Base-by-base conservation (phyloP, 768 basidiomycete genomes). In the Mycena filopes region DNA sequence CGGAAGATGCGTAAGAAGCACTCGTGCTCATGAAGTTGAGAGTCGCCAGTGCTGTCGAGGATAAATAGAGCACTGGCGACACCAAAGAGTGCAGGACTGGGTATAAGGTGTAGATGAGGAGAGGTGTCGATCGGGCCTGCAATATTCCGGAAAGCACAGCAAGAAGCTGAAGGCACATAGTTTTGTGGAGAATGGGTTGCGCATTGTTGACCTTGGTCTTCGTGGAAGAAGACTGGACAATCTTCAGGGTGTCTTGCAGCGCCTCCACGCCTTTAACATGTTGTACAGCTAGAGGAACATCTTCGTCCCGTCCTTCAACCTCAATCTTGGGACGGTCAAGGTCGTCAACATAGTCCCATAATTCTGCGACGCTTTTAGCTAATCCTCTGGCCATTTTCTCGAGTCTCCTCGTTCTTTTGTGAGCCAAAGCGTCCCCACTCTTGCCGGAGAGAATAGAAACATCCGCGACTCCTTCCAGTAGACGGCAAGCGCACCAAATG, bases 1-100 rank as follows among this genome's bases (percentile, higher is more conserved):
- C 88, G 0, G 94, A 85, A 4, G 94, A 92, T n/a, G 96, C 95
- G 71, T 95, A 96, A 5, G 92, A 94, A 3, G 91, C 89, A 56
- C 87, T 82, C n/a, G 83, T 79, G 9, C 95, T 84, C 36, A 97
- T 85, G 63, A 84, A 89, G 63, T 85, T 76, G 57, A 99, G 82
- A 2, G 95, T 83, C 6, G 90, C 87, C 11, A 90, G 79, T 1
- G 91, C 96, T n/a, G 92, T 92, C 2, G 87, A 82, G 9, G 91
- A 89, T 9, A 97, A 80, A 72, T 90, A 84, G 2, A 87, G 80
- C 3, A 81, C 73, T 0, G 90, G 82, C 1, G 96, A 96, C 33
- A 95, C 88, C 47, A 97, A 80, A 20, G 94, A 94, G 56, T 93
- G 91, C 26, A 99, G 86, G 43, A 98, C 77, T 2, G 94, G 93